Conservation (phyloP, 2,329 filamentous ascomycete genomes). For the Rosellinia necatrix region DNA sequence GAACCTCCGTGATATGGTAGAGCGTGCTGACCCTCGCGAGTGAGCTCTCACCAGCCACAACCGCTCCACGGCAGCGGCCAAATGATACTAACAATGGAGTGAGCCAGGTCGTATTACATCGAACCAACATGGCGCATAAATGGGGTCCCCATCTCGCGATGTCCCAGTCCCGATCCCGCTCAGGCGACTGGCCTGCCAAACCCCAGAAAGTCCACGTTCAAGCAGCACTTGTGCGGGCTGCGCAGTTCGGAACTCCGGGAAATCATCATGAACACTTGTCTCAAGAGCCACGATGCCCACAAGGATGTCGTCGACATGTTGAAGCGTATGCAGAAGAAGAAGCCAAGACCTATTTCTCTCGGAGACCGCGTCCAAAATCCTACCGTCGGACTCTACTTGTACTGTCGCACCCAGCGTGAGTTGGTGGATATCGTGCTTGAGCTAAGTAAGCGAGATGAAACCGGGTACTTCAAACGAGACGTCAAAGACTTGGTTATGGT, state of each 20-base stretch:
- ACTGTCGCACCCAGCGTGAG: constrained; percentile 26
- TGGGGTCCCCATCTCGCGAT: constrained; percentile 9
- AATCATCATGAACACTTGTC: constrained; percentile 27
- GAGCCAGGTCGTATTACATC: constrained; percentile 21
- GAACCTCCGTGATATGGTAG: constrained; percentile 12
- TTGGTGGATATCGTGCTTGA: constrained; percentile 28
- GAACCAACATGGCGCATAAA: constrained; percentile 29
- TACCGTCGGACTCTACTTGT: constrained; percentile 23
- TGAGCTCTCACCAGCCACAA: background rate
- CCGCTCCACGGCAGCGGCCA: no score
- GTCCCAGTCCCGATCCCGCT: background rate
- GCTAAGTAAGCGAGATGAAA: constrained; percentile 12
- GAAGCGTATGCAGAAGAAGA: constrained; percentile 23
- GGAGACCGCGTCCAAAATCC: constrained; percentile 16
- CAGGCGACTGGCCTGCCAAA: background rate
- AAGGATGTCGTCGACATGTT: constrained; percentile 21
- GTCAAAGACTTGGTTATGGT: constrained; percentile 22
- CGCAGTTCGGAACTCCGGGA: constrained; percentile 22
- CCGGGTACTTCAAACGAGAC: constrained; percentile 16
- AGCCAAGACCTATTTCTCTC: constrained; percentile 11
- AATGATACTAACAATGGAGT: background rate
- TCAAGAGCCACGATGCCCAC: constrained; percentile 20
- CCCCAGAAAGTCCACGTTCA: background rate
- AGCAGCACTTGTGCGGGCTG: constrained; percentile 5
- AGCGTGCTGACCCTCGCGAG: constrained; percentile 23